Base-by-base conservation (phyloP, 352 stramenopile genomes). In the Phytophthora sp. region DNA sequence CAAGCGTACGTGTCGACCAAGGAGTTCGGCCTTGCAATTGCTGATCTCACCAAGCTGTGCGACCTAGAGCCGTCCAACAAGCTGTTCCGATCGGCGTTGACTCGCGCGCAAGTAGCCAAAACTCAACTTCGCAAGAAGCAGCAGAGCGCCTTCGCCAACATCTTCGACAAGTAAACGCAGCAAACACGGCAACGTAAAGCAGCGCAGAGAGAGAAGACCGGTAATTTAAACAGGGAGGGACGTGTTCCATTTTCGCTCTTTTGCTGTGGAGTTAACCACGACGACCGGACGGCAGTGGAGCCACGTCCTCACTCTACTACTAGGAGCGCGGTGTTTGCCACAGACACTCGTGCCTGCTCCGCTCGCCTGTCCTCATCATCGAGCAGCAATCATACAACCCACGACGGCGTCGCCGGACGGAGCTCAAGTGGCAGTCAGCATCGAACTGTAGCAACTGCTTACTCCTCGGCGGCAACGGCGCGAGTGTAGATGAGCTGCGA, bases 401-500 rank as follows among this genome's bases (percentile, higher is more conserved):
- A 4, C 42, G 27, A 58, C 39, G 10, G n/a, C 53, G 17, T 53
- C n/a, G n/a, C n/a, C 56, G 28, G 50, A 13, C 28, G 18, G n/a
- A 68, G 63, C 37, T 57, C 27, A 28, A 51, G 45, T 35, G 66
- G 45, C 26, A 21, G 30, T 39, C 57, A 62, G 45, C 48, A 62
- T 62, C 34, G 20, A 63, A 52, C 39, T 55, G 50, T 13, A 53
- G 48, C 46, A 67, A 53, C 43, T 88, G 74, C 82, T 76, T 94
- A 86, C 62, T 94, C 83, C 41, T 84, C 87, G 48, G 76, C 87
- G 62, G 81, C 79, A 35, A 85, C 89, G 58, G 95, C 92, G 72
- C 97, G 92, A 65, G 98, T 99, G 92, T 99, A 99, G 89, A 99
- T 99, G 75, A 97, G 84, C 91, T 99, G 97, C 54, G 94, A 80